Conservation (phyloP, 805 yeast species). For the Yamadazyma sp. region DNA sequence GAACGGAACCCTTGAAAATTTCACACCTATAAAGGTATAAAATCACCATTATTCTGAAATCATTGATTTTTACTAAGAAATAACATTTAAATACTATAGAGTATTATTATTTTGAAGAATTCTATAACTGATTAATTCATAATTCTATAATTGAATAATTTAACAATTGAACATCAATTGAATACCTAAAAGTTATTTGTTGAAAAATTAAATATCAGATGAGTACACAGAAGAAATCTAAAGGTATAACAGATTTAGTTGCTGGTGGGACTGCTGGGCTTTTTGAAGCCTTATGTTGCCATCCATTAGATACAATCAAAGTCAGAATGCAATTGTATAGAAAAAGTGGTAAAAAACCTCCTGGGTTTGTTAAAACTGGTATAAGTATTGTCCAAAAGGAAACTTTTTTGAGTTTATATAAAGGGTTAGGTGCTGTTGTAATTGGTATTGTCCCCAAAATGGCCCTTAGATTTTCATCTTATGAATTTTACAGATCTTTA, state of each 20-base stretch:
- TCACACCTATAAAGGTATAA: too few relatives aligned
- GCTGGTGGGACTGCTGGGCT: constrained; percentile 98
- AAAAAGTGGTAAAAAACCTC: constrained; percentile 69
- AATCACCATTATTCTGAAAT: too few relatives aligned
- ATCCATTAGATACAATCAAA: constrained; percentile 96
- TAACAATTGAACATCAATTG: not conserved
- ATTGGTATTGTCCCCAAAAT: constrained; percentile 97
- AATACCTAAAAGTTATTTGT: not conserved
- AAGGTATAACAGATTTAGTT: constrained; percentile 59
- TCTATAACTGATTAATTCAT: too few relatives aligned
- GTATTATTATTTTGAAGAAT: too few relatives aligned
- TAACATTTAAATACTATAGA: constrained; percentile 1
- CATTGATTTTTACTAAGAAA: too few relatives aligned
- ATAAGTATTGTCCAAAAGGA: constrained; percentile 72
- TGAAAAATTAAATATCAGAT: not conserved
- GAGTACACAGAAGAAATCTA: constrained; percentile 29
- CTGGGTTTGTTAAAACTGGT: constrained; percentile 87
- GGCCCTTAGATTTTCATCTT: constrained; percentile 95
- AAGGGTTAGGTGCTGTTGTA: constrained; percentile 95
- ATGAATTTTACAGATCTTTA: constrained; percentile 77
- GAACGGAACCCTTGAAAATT: too few relatives aligned
- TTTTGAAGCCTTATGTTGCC: constrained; percentile 96
- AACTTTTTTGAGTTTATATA: constrained; percentile 81
- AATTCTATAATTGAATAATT: too few relatives aligned
- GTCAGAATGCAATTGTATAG: constrained; percentile 93